phyloP scores from a whole-genome alignment of 208 protist genomes.

The Naegleria fowleri region DNA sequence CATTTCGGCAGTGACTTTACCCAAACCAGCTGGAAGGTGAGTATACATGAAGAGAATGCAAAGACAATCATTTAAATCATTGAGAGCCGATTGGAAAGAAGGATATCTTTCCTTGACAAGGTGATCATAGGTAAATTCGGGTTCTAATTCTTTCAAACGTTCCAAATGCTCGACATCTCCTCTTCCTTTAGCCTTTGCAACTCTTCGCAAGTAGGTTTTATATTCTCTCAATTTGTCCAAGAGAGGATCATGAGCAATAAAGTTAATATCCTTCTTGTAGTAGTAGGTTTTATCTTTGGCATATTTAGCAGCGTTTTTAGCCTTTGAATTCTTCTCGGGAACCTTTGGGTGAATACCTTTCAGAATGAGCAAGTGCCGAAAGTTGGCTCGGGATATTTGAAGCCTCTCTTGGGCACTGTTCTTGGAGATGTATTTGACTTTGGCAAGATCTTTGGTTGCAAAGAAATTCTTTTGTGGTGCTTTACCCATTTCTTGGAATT shows the following conservation, averaged over 20 bases:
- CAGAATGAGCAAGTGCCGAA: slow-evolving; percentile 93
- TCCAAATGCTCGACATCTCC: slow-evolving; percentile 43
- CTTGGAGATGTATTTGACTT: slow-evolving; percentile 83
- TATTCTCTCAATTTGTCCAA: slow-evolving; percentile 86
- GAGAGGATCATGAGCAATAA: slow-evolving; percentile 91
- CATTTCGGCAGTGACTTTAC: slow-evolving; percentile 66
- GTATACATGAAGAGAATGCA: slow-evolving; percentile 90
- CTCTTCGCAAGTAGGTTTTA: slow-evolving; percentile 79
- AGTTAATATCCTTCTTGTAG: slow-evolving; percentile 93
- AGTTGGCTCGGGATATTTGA: slow-evolving; percentile 82
- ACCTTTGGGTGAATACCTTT: slow-evolving; percentile 97
- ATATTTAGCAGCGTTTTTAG: background rate
- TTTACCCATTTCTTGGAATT: slow-evolving; percentile 18
- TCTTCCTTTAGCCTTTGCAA: slow-evolving; percentile 70
- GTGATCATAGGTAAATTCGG: slow-evolving; percentile 80
- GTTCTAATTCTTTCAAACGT: slow-evolving; percentile 67
- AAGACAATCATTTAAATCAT: slow-evolving; percentile 92
- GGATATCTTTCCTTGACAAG: slow-evolving; percentile 95
- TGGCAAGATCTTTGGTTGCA: slow-evolving; percentile 44
- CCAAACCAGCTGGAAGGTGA: slow-evolving; percentile 66
- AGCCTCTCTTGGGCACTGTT: slow-evolving; percentile 82
- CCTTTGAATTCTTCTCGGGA: slow-evolving; percentile 59
- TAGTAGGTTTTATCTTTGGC: slow-evolving; percentile 94
- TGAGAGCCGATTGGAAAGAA: slow-evolving; percentile 89
- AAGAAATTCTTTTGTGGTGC: slow-evolving; percentile 10